Conservation (phyloP, 768 basidiomycete species). For the Neoboletus brunneissimus region DNA sequence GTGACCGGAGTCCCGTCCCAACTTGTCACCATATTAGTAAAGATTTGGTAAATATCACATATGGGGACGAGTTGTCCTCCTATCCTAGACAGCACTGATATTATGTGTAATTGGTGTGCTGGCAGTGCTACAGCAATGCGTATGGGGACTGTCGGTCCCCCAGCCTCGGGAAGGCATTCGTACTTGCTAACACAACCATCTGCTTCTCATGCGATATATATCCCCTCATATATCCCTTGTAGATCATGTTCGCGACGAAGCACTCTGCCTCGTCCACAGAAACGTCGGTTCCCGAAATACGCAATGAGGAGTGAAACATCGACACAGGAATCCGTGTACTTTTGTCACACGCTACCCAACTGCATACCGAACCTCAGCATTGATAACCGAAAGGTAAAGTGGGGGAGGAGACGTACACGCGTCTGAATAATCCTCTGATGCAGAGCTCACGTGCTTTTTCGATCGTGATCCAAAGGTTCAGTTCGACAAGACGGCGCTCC, state of each 20-base stretch:
- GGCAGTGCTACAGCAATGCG: slow-evolving; percentile 18
- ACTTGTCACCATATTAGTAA: too few relatives aligned
- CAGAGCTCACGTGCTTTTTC: slow-evolving; percentile 89
- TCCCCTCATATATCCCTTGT: slow-evolving; percentile 87
- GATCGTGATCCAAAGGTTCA: slow-evolving; percentile 82
- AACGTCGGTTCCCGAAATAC: slow-evolving; percentile 66
- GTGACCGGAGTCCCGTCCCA: not conserved
- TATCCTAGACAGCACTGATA: not conserved
- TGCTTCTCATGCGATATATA: slow-evolving; percentile 96
- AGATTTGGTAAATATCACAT: not conserved
- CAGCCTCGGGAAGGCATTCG: slow-evolving; percentile 76
- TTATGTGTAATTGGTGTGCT: not conserved
- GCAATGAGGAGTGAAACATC: slow-evolving; percentile 76
- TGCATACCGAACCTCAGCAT: slow-evolving; percentile 29
- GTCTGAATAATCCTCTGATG: slow-evolving; percentile 75
- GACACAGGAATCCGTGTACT: slow-evolving; percentile 75
- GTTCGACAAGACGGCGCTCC: slow-evolving; percentile 76
- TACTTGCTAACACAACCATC: slow-evolving; percentile 84
- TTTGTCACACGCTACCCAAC: slow-evolving; percentile 78
- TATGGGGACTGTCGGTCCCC: slow-evolving; percentile 60
- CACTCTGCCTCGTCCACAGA: slow-evolving; percentile 86
- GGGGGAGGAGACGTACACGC: slow-evolving; percentile 53
- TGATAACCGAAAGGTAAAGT: not conserved
- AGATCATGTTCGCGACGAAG: slow-evolving; percentile 92
- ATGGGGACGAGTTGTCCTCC: not conserved